Conservation (phyloP, 129 eudicot species). For the Flaveria sonorensis region DNA sequence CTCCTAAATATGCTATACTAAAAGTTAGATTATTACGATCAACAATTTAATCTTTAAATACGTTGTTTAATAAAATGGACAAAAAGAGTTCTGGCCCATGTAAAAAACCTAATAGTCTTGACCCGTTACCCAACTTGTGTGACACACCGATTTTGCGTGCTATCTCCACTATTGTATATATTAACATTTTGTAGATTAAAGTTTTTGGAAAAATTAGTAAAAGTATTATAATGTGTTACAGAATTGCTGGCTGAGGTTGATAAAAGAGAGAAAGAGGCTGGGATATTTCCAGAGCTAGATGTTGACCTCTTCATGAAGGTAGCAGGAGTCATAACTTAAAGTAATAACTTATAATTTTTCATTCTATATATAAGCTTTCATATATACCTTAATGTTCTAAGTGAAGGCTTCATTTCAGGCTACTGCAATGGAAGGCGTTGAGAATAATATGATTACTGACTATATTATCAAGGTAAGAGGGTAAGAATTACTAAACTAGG, state of each 20-base stretch:
- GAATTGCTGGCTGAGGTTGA: conserved; percentile 74
- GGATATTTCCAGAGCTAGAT: conserved; percentile 66
- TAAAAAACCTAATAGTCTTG: neutral
- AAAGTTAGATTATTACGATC: no score
- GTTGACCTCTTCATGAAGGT: conserved; percentile 88
- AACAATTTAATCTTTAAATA: no score
- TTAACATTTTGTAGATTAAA: no score
- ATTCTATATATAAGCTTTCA: neutral
- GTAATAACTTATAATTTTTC: neutral
- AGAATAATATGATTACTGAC: conserved; percentile 71
- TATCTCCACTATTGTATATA: neutral
- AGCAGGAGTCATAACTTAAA: conserved; percentile 5
- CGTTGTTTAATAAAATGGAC: neutral
- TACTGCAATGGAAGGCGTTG: conserved; percentile 68
- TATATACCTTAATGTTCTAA: neutral
- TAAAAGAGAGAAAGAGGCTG: conserved; percentile 61
- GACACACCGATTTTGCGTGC: neutral
- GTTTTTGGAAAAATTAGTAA: no score
- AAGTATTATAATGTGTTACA: conserved; percentile 24
- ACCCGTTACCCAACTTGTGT: neutral
- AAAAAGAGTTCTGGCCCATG: neutral
- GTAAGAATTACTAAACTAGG: neutral
- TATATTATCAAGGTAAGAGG: conserved; percentile 66
- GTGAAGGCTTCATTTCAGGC: conserved; percentile 38
- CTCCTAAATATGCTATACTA: no score